A percentile compares a stretch with the other conserved stretches of the same genome.
These are phyloP conservation scores for Macrophomina pseudophaseolina DNA, from an alignment of 2,329 filamentous ascomycete species.

Conservation along the genomic window DNA sequence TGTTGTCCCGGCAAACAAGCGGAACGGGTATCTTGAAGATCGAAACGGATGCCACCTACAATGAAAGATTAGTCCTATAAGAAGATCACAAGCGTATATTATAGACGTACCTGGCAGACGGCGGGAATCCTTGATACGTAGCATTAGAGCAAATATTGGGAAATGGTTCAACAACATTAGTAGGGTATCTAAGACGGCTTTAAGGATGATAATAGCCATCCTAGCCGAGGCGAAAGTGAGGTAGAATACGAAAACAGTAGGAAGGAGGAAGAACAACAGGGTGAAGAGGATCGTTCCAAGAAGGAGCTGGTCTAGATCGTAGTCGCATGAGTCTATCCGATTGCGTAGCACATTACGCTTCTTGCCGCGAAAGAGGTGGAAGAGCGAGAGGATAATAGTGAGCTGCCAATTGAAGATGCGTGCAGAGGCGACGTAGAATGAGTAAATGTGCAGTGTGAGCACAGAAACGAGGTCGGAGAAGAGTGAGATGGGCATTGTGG, in stretches of 20 bases:
- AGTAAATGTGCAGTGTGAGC: constrained; percentile 94
- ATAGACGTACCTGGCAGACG: constrained; percentile 74
- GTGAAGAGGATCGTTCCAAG: constrained; percentile 97
- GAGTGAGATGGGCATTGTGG: constrained; percentile 94
- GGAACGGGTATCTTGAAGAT: constrained; percentile 74
- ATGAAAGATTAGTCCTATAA: not conserved
- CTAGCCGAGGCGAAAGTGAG: constrained; percentile 92
- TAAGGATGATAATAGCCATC: constrained; percentile 93
- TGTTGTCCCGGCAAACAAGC: constrained; percentile 44
- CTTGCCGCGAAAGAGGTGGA: constrained; percentile 96
- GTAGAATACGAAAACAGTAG: constrained; percentile 96
- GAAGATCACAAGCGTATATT: not conserved
- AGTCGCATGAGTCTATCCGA: constrained; percentile 98
- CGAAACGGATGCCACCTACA: constrained; percentile 82
- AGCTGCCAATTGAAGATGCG: constrained; percentile 99
- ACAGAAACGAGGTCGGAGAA: constrained; percentile 93
- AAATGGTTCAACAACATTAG: constrained; percentile 97
- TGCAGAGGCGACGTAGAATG: constrained; percentile 95
- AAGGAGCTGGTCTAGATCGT: constrained; percentile 94
- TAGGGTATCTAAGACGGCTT: constrained; percentile 87
- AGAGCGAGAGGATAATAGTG: constrained; percentile 94
- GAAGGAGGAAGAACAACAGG: constrained; percentile 89
- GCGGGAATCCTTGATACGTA: constrained; percentile 89
- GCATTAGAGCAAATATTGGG: constrained; percentile 94
- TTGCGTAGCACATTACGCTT: constrained; percentile 97